Evolutionary conservation across 2,329 filamentous ascomycete genomes (phyloP), one percentile per base, ranked within the genome.

Genomic region (Myriosclerotinia curreyana): DNA sequence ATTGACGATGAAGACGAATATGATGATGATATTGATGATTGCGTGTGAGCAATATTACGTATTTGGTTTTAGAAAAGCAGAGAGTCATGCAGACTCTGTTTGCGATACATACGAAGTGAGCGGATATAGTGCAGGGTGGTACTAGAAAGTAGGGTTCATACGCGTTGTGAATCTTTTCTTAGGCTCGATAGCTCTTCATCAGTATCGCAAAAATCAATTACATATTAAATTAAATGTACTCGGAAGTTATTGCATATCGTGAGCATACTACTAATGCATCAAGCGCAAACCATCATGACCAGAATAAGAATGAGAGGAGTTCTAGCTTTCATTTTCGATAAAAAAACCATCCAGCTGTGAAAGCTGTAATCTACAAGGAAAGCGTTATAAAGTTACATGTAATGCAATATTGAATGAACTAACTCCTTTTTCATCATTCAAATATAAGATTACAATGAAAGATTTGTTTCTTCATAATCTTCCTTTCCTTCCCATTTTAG

Each of bases 361-460:
- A n/a, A 22, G 42, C 55, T 48, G 42, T 58, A 63, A 59, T 63
- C 40, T 49, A 62, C 40, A 55, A 44, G 48, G 50, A 62, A 56
- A 38, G 54, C 31, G 52, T 36, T 22, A 22, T 48, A 36, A 46
- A 58, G 34, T 34, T 58, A 58, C 54, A 58, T 51, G 42, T 58
- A 42, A 58, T 51, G 42, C 50, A 42, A 34, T 40, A 50, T 63
- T 50, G 54, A 59, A 40, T 63, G 36, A 50, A 51, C 56, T 53
- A 53, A 65, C 54, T 61, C 66, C 60, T 65, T 51, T 64, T 60
- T 62, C 34, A 56, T 38, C 31, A 46, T 38, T 60, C 56, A 49
- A 54, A 22, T 56, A 22, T 49, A n/a, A n/a, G n/a, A n/a, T n/a
- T n/a, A 56, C 60, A 58, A 31, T 38, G 31, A n/a, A 56, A 38